Evolutionary conservation across 805 yeast genomes (phyloP), one percentile per base, ranked within the genome.

Genomic region (Saturnispora gosingensis): DNA sequence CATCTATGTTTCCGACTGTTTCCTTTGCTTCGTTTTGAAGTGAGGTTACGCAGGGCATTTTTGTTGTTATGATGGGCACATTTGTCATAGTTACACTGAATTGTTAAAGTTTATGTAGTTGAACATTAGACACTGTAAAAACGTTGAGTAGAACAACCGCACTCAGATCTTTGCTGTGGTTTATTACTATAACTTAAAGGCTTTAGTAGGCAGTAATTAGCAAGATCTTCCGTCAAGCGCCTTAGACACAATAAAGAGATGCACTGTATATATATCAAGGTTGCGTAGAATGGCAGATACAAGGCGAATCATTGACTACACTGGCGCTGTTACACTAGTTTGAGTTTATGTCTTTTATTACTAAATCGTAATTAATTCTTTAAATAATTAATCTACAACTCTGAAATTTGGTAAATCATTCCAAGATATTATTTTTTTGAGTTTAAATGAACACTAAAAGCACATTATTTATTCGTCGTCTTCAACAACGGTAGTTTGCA

Each of bases 401-500:
- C 22, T 18, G 22, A 38, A 38, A 13, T 38, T 18, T 43, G 27
- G 46, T 40, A 40, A 25, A 32, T 27, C 27, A 43, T 43, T 43
- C 42, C 42, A 38, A 38, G 42, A 38, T 38, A 18, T 38, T 30
- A 36, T 36, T 40, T 40, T 40, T 40, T 40, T 40, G 47, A 45
- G 32, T 22, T 45, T 45, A 45, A 45, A 45, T 45, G 47, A 34
- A 45, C 47, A 45, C 47, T 45, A 45, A 45, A 45, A 45, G 47
- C 47, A 45, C 47, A 45, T 45, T 40, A 66, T 59, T 59, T 68
- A 68, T 63, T 68, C 73, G 46, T 69, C 73, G 59, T 68, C 90
- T 74, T 87, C 96, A 74, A 93, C 90, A 72, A 89, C 97, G 76
- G 81, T 85, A 77, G 99, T 93, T 78, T 89, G 84, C 76, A 93